Conservation (phyloP, 2,329 filamentous ascomycete species). For the Fusarium sp. region DNA sequence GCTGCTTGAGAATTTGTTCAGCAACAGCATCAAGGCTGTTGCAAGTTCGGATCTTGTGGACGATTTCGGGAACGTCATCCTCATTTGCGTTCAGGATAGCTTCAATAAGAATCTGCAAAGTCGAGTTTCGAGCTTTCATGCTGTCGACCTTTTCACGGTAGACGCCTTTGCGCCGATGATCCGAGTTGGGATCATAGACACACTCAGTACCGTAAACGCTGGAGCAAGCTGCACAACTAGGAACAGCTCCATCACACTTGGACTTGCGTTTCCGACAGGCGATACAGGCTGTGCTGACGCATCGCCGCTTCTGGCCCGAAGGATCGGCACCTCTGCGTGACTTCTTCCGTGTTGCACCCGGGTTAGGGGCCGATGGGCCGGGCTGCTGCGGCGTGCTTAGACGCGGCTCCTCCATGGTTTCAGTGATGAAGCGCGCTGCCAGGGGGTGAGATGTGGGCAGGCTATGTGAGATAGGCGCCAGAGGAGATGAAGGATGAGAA, state of each 20-base stretch:
- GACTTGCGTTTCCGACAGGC: constrained; percentile 83
- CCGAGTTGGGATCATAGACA: constrained; percentile 95
- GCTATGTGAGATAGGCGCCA: constrained; percentile 2
- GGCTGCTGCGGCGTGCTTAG: constrained; percentile 16
- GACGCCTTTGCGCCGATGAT: constrained; percentile 95
- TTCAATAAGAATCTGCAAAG: constrained; percentile 91
- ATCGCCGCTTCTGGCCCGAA: constrained; percentile 74
- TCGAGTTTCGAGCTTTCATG: constrained; percentile 87
- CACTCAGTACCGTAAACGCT: constrained; percentile 93
- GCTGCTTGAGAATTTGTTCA: constrained; percentile 63
- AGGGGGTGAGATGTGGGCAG: neutral
- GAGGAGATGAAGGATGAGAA: neutral
- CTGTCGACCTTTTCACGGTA: constrained; percentile 94
- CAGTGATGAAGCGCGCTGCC: constrained; percentile 9
- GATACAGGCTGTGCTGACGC: constrained; percentile 87
- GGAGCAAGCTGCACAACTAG: constrained; percentile 94
- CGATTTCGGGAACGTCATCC: constrained; percentile 83
- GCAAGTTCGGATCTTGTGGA: constrained; percentile 89
- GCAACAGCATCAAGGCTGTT: constrained; percentile 73
- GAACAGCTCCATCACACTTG: constrained; percentile 92
- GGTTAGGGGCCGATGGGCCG: constrained; percentile 22
- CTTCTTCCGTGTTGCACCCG: constrained; percentile 56
- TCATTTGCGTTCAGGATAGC: constrained; percentile 92
- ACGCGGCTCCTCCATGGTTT: constrained; percentile 37
- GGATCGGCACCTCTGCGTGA: constrained; percentile 61